Base-by-base conservation (phyloP, 768 basidiomycete genomes). In the Hemileccinum impolitum region DNA sequence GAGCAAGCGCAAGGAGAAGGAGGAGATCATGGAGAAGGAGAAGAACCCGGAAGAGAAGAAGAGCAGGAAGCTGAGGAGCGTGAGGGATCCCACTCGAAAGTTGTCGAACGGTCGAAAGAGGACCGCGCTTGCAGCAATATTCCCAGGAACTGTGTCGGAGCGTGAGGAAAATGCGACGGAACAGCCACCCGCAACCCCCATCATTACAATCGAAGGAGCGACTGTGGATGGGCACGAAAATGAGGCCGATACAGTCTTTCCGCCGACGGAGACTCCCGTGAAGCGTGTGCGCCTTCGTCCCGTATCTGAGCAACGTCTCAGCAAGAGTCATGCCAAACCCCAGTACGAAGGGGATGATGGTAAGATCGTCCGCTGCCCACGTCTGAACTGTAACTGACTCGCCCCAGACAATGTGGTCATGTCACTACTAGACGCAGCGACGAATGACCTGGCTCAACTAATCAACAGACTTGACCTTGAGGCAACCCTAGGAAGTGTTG, bases 401-500 rank as follows among this genome's bases (percentile, higher is more conserved):
- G n/a, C 30, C 15, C 2, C 39, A 69, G 58, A 69, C 4, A 51
- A 53, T 78, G 87, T 77, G 52, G 79, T 80, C 13, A 60, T 89
- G 1, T 86, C 82, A 0, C 76, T 88, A 26, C 70, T 90, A n/a
- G 85, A 85, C 53, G 86, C 87, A 0, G 89, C 86, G 0, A 91
- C 89, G 1, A 81, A 87, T 43, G 89, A 91, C 36, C 76, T 92
- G 4, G 89, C 85, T 0, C 79, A 80, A 47, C 70, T 92, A 4
- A 87, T 92, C 63, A 87, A 84, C 53, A 77, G 78, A n/a, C 74
- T 92, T n/a, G 86, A 90, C 55, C 72, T 92, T 4, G 81, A 89
- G 60, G 86, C 87, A 4, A 91, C 90, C 0, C 89, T 88, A 0
- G 72, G 73, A 3, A 79, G 76, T 2, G 72, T 76, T 1, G 76